Evolutionary conservation across 306 rosid genomes (phyloP).

Genomic region (Luffa aegyptiaca): DNA sequence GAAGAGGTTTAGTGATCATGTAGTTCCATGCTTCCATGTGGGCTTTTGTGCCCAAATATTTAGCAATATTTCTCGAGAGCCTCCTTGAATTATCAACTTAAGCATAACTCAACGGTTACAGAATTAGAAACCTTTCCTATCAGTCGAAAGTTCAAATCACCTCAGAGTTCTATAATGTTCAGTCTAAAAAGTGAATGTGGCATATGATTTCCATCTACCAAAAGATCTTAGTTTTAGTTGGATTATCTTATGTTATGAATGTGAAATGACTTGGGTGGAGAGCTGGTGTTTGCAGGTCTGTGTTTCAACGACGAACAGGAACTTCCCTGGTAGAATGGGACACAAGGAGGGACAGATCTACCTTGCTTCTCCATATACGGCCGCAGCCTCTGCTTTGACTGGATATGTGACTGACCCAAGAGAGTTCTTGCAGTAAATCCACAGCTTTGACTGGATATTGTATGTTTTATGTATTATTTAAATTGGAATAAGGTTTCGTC

Average conservation of each 20-base stretch:
- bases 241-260: not conserved
- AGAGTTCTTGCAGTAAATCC: constrained; percentile 65
- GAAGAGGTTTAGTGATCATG: too few species aligned
- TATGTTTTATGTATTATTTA: not conserved
- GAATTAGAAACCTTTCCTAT: not conserved
- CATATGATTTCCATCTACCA: not conserved
- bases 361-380: constrained; percentile 89
- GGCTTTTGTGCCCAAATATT: not conserved
- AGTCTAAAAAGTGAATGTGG: not conserved
- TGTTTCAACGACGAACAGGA: constrained; percentile 78
- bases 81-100: not conserved
- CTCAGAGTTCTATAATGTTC: not conserved
- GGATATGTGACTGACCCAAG: constrained; percentile 92
- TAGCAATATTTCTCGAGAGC: not conserved
- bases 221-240: not conserved
- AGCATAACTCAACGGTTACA: too few species aligned
- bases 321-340: constrained; percentile 97
- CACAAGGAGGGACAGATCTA: constrained; percentile 90
- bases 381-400: constrained; percentile 97
- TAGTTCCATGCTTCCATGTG: not conserved
- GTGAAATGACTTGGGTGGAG: not conserved
- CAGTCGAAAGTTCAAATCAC: not conserved
- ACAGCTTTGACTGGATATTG: not conserved
- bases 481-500: not conserved
- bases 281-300: constrained; percentile 52